Conservation (phyloP, 2,329 filamentous ascomycete genomes). For the Diaporthe sp. region DNA sequence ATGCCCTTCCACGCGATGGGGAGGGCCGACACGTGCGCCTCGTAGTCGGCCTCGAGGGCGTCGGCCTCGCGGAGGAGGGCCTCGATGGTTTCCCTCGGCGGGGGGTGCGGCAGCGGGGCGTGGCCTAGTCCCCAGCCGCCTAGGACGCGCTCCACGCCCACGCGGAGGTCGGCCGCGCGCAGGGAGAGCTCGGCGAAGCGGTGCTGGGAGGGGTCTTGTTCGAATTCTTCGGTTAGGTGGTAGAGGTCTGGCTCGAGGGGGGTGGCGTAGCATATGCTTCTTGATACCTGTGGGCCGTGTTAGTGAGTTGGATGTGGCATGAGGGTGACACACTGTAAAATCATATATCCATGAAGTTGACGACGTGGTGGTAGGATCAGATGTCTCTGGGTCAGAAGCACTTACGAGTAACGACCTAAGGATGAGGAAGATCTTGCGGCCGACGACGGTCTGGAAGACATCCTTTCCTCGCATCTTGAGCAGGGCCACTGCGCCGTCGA, state of each 20-base stretch:
- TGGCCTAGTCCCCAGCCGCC: constrained; percentile 40
- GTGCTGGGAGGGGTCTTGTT: constrained; percentile 35
- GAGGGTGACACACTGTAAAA: too few relatives aligned
- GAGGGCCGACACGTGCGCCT: constrained; percentile 14
- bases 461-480: constrained; percentile 40
- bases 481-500: constrained; percentile 40
- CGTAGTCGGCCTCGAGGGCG: constrained; percentile 41
- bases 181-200: constrained; percentile 41
- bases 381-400: not conserved
- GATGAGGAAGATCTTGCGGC: constrained; percentile 40
- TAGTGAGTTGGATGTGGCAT: not conserved
- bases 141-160: constrained; percentile 35
- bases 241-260: constrained; percentile 40
- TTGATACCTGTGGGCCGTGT: constrained; percentile 24
- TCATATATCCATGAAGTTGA: too few relatives aligned
- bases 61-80: constrained; percentile 34
- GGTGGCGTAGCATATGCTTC: constrained; percentile 40
- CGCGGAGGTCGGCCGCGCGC: constrained; percentile 40
- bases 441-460: constrained; percentile 40
- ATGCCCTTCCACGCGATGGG: constrained; percentile 40
- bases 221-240: constrained; percentile 34
- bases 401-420: constrained; percentile 40
- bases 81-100: constrained; percentile 28
- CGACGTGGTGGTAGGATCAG: not conserved
- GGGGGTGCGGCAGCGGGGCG: not conserved